A percentile compares a stretch with the other conserved stretches of the same genome.
phyloP scores from a whole-genome alignment of 106 monocot genomes.

The Dendrobium chrysotoxum region DNA sequence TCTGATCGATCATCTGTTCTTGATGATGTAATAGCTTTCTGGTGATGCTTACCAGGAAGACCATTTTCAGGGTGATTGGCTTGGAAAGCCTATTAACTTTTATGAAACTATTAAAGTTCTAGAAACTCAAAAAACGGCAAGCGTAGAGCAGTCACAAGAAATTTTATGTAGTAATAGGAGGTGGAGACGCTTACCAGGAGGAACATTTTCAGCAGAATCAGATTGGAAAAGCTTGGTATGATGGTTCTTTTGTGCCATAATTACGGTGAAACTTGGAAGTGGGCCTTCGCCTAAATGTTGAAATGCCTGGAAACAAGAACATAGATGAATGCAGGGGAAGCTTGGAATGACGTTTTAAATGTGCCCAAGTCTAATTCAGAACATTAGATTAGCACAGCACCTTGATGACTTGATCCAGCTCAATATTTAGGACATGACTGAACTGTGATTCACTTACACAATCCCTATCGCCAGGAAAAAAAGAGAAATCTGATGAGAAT shows the following conservation, averaged over 20 bases:
- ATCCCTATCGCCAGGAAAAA: constrained; percentile 36
- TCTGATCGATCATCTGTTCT: not conserved
- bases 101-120: not conserved
- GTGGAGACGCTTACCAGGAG: constrained; percentile 37
- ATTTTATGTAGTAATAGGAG: not conserved
- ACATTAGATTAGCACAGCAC: constrained; percentile 11
- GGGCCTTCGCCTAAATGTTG: constrained; percentile 40
- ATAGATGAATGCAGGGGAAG: not conserved
- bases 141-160: not conserved
- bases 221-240: constrained; percentile 67
- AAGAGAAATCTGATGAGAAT: not conserved
- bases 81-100: not conserved
- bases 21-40: not conserved
- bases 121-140: not conserved
- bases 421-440: constrained; percentile 60
- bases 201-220: constrained; percentile 55
- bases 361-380: not conserved
- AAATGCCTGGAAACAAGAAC: constrained; percentile 37
- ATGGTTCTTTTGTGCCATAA: constrained; percentile 75
- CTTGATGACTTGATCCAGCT: constrained; percentile 67
- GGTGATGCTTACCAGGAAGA: not conserved
- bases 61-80: not conserved
- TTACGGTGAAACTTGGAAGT: constrained; percentile 57
- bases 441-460: constrained; percentile 80
- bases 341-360: not conserved